Base-by-base conservation (phyloP, 352 stramenopile genomes). In the Globisporangium nodosum region DNA sequence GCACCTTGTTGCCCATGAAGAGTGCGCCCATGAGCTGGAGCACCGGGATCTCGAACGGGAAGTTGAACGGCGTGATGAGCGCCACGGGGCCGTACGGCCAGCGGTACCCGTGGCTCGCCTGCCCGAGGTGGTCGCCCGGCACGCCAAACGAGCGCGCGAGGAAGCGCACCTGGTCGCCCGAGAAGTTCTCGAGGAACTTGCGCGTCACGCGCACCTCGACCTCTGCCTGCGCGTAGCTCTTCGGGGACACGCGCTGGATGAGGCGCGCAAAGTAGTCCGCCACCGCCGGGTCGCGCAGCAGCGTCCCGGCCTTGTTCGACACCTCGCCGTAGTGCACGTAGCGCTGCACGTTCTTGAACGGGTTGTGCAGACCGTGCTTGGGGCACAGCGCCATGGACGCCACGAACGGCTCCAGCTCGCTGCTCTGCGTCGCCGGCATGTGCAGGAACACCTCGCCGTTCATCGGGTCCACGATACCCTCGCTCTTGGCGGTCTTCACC, bases 1-100 rank as follows among this genome's bases (percentile, higher is more conserved):
- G 77, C 39, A 97, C 90, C 69, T 99, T 99, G 80, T 99, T 99
- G 54, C 97, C 97, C 96, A 99, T 99, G 74, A 90, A 99, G 2
- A 99, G 78, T 18, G 96, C 91, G 15, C 96, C 96, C 92, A 99
- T 98, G 48, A 99, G 74, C 81, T 99, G 97, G n/a, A 99, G 82
- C 56, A 98, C 85, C 1, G 97, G 96, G 74, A 99, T 99, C 74
- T 99, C 95, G 64, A 80, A 99, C 45, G 67, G 96, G 68, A 99
- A 99, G 76, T 99, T 99, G 77, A 99, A 99, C 9, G 97, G 97
- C 58, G 95, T 95, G 53, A 99, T 96, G 21, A 99, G 81, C 31
- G 94, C 93, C 21, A 99, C 96, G 3, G 96, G 90, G 21, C 97
- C 97, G 64, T 95, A 97, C 13, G 97, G 97, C 94, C 94, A 99